Evolutionary conservation across 768 basidiomycete genomes (phyloP).

Genomic region (Mycena floridula): DNA sequence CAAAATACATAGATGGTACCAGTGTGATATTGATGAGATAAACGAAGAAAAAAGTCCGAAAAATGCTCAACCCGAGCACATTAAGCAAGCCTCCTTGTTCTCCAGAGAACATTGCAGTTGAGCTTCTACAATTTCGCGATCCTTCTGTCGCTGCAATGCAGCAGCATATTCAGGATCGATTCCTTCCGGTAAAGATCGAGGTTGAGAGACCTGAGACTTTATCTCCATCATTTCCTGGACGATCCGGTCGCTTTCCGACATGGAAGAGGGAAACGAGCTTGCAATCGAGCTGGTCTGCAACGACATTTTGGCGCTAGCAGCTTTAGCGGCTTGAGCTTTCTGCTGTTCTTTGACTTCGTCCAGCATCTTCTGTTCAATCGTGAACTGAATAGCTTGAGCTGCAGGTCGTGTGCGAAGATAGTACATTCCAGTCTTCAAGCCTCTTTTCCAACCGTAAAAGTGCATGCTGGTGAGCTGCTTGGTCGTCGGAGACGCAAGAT

Average conservation of each 20-base stretch:
- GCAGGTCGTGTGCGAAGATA: slow-evolving; percentile 77
- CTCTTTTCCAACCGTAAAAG: slow-evolving; percentile 85
- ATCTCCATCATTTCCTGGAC: slow-evolving; percentile 42
- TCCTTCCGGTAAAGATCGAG: slow-evolving; percentile 14
- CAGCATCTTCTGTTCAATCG: slow-evolving; percentile 78
- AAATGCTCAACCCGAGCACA: slow-evolving; percentile 77
- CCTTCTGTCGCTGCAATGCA: slow-evolving; percentile 62
- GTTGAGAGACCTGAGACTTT: slow-evolving; percentile 47
- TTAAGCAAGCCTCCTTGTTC: slow-evolving; percentile 91
- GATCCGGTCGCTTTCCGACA: slow-evolving; percentile 16
- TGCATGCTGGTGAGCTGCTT: slow-evolving; percentile 77
- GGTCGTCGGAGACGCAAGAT: slow-evolving; percentile 63
- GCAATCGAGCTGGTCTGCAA: slow-evolving; percentile 11
- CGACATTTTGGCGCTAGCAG: slow-evolving; percentile 10
- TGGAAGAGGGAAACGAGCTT: slow-evolving; percentile 19
- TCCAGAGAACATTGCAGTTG: slow-evolving; percentile 82
- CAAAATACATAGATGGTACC: too few species aligned
- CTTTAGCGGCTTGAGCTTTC: slow-evolving; percentile 30
- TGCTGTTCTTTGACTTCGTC: slow-evolving; percentile 54
- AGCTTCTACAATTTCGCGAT: slow-evolving; percentile 75
- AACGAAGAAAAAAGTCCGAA: background rate
- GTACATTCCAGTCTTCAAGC: slow-evolving; percentile 81
- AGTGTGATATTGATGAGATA: too few species aligned
- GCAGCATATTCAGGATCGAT: slow-evolving; percentile 69
- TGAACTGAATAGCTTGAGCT: slow-evolving; percentile 82